Conservation (phyloP, 306 rosid genomes). For the Abrus pulchellus region DNA sequence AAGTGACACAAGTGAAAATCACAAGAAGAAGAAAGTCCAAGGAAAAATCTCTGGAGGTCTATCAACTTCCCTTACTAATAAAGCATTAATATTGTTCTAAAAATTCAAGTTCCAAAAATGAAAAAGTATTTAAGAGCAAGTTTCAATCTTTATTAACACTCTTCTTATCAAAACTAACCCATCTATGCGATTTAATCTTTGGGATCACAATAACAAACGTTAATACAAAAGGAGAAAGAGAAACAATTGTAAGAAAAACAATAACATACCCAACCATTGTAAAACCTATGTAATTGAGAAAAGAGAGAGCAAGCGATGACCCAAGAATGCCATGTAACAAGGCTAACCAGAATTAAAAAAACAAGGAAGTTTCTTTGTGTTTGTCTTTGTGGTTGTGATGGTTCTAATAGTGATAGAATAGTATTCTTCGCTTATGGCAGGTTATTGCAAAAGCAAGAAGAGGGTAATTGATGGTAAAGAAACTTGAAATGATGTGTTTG, state of each 20-base stretch:
- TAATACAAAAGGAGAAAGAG: conserved; percentile 42
- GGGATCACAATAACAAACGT: conserved; percentile 53
- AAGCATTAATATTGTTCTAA: conserved; percentile 53
- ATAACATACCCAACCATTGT: conserved; percentile 50
- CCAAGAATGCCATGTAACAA: conserved; percentile 25
- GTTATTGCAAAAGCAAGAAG: too few relatives aligned
- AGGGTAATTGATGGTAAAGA: too few relatives aligned
- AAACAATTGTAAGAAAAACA: conserved; percentile 8
- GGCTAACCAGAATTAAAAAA: conserved; percentile 48
- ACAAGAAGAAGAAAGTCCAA: conserved; percentile 40
- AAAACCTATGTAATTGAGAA: conserved; percentile 50
- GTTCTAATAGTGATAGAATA: neutral
- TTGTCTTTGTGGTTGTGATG: neutral
- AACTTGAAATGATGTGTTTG: too few relatives aligned
- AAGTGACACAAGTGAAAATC: conserved; percentile 54
- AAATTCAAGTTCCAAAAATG: conserved; percentile 54
- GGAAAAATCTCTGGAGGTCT: conserved; percentile 49
- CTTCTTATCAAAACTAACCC: conserved; percentile 52
- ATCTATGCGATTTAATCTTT: conserved; percentile 35
- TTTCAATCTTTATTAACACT: conserved; percentile 54
- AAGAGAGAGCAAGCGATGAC: conserved; percentile 37
- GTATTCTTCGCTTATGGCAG: neutral
- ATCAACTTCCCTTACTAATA: conserved; percentile 52
- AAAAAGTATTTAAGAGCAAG: conserved; percentile 45
- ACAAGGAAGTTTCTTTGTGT: conserved; percentile 40